phyloP scores from a whole-genome alignment of 441 rosid genomes.

The Populus hybrid region DNA sequence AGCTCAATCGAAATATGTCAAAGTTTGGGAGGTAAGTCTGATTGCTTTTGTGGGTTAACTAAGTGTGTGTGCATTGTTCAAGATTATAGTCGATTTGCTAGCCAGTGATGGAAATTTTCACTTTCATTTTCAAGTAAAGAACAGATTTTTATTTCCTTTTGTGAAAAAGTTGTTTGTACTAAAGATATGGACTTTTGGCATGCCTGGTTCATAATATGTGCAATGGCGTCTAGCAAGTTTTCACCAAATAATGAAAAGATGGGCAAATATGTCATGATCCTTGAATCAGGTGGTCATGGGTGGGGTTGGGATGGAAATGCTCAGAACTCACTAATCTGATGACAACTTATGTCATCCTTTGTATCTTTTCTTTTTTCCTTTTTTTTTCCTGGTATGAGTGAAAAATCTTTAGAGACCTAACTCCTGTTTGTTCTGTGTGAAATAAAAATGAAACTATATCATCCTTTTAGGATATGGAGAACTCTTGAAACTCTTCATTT shows the following conservation, averaged over 20 bases:
- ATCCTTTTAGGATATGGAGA: not conserved
- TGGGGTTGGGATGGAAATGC: not conserved
- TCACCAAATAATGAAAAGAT: not conserved
- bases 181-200: not conserved
- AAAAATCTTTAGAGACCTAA: not conserved
- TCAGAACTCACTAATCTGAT: not conserved
- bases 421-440: not conserved
- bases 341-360: no score
- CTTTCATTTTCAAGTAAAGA: not conserved
- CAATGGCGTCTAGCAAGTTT: not conserved
- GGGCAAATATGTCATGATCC: not conserved
- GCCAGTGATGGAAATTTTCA: not conserved
- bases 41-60: not conserved
- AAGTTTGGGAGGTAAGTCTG: slow-evolving; percentile 87
- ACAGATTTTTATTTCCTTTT: not conserved
- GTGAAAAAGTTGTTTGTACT: not conserved
- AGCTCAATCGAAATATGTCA: slow-evolving; percentile 83
- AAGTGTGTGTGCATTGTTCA: not conserved
- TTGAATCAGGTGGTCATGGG: not conserved
- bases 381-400: not conserved
- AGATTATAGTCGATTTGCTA: not conserved
- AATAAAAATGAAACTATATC: not conserved
- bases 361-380: not conserved
- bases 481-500: not conserved
- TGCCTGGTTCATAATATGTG: not conserved